phyloP scores from a whole-genome alignment of 2,329 filamentous ascomycete species.

The Endocalyx cinctus region DNA sequence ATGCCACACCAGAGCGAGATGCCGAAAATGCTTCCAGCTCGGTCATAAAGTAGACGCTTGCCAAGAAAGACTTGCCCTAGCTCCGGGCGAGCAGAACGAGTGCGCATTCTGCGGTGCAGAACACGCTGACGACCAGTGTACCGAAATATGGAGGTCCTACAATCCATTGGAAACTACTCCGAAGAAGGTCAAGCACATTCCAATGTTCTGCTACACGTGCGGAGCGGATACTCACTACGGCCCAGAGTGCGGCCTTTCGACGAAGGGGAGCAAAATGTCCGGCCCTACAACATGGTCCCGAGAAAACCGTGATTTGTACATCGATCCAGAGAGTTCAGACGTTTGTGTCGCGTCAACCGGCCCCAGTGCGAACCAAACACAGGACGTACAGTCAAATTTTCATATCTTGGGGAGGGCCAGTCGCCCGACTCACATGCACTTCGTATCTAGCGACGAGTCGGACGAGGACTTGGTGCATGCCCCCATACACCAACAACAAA shows the following conservation, averaged over 20 bases:
- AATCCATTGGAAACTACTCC: conserved; percentile 33
- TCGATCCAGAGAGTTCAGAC: conserved; percentile 40
- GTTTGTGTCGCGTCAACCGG: conserved; percentile 31
- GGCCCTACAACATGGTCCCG: conserved; percentile 48
- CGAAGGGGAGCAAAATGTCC: conserved; percentile 11
- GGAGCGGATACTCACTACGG: conserved; percentile 52
- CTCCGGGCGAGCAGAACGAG: conserved; percentile 48
- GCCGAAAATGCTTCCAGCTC: conserved; percentile 56
- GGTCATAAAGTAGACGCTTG: conserved; percentile 54
- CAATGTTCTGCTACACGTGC: conserved; percentile 52
- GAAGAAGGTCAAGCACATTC: conserved; percentile 45
- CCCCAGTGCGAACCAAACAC: conserved; percentile 1
- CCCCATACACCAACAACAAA: conserved; percentile 18
- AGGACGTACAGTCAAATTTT: conserved; percentile 9
- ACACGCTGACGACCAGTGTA: conserved; percentile 58
- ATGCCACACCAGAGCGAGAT: conserved; percentile 49
- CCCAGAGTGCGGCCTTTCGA: conserved; percentile 44
- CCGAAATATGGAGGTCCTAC: conserved; percentile 57
- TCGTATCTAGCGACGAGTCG: conserved; percentile 28
- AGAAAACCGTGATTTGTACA: conserved; percentile 42
- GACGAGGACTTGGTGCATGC: conserved; percentile 26
- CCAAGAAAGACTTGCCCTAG: conserved; percentile 48
- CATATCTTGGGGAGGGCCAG: conserved; percentile 23
- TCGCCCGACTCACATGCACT: conserved; percentile 24
- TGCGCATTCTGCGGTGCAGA: conserved; percentile 58